phyloP scores from a whole-genome alignment of 179 eudicot species.

The Monotropa hypopitys region DNA sequence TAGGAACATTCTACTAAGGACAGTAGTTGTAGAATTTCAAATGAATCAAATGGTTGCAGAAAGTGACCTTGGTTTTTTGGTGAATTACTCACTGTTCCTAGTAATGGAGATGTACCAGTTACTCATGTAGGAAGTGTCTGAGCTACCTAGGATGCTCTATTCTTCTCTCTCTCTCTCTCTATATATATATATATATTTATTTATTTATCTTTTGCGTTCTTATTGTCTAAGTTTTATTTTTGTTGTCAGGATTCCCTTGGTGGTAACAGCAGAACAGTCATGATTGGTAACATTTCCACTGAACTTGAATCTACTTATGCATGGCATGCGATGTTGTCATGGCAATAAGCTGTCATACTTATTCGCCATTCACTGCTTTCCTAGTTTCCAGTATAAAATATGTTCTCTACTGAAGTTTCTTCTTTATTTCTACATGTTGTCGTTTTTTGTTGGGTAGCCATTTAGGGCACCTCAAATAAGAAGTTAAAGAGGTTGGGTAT shows the following conservation, averaged over 20 bases:
- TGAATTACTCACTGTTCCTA: not conserved
- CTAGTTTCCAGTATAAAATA: not conserved
- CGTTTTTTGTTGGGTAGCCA: not conserved
- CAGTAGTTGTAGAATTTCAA: not conserved
- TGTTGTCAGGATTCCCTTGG: constrained; percentile 92
- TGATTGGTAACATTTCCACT: constrained; percentile 61
- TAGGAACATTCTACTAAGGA: not conserved
- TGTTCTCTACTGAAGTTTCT: not conserved
- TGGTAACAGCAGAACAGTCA: constrained; percentile 97
- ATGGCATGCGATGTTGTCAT: not conserved
- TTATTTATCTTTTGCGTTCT: constrained; percentile 1
- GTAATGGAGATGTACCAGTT: not conserved
- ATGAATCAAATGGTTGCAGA: constrained; percentile 2
- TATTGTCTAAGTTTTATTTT: constrained; percentile 5
- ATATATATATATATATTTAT: not conserved
- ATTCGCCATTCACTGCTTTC: not conserved
- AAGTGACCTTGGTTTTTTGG: not conserved
- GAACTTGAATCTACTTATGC: not conserved
- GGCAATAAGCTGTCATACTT: not conserved
- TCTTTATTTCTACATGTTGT: not conserved
- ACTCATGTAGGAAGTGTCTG: not conserved
- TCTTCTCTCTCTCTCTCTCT: not conserved
- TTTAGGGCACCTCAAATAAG: not conserved
- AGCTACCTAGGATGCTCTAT: not conserved
- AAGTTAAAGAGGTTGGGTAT: not conserved